These are phyloP conservation scores for Mycosphaerella sp. DNA, from an alignment of 2,329 filamentous ascomycete genomes.

Conservation along the genomic window DNA sequence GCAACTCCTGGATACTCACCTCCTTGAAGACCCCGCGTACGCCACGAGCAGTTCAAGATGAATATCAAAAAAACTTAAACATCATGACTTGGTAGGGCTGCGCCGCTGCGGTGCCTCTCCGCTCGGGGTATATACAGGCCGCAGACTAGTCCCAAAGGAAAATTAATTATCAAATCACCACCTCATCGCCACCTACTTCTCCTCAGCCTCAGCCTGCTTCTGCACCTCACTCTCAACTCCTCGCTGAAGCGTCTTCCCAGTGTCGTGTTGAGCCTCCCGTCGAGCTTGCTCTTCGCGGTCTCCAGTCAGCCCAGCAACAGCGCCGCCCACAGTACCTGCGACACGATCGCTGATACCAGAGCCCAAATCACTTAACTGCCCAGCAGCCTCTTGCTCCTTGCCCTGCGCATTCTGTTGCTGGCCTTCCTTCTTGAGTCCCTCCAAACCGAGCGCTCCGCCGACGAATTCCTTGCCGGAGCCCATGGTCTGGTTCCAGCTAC, in stretches of 20 bases:
- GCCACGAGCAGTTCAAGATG: too few relatives aligned
- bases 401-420: slow-evolving; percentile 73
- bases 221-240: slow-evolving; percentile 75
- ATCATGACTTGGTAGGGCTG: too few relatives aligned
- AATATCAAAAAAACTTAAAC: too few relatives aligned
- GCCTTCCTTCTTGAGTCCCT: slow-evolving; percentile 67
- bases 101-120: too few relatives aligned
- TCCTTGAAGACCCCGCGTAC: too few relatives aligned
- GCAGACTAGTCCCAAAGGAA: too few relatives aligned
- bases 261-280: slow-evolving; percentile 65
- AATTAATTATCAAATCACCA: too few relatives aligned
- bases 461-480: slow-evolving; percentile 77
- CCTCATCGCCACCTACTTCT: neutral
- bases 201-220: slow-evolving; percentile 51
- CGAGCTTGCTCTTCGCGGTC: slow-evolving; percentile 47
- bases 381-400: slow-evolving; percentile 73
- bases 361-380: slow-evolving; percentile 69
- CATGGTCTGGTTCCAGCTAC: slow-evolving; percentile 83
- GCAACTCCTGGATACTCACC: too few relatives aligned
- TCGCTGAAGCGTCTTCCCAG: slow-evolving; percentile 76
- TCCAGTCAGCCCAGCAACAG: slow-evolving; percentile 62
- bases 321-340: slow-evolving; percentile 57
- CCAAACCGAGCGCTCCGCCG: slow-evolving; percentile 67
- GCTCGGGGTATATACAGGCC: too few relatives aligned
- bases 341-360: slow-evolving; percentile 49